Evolutionary conservation across 1,139 yeast genomes (phyloP), one percentile per base, ranked within the genome.

Genomic region (Saccharomyces hybrid): DNA sequence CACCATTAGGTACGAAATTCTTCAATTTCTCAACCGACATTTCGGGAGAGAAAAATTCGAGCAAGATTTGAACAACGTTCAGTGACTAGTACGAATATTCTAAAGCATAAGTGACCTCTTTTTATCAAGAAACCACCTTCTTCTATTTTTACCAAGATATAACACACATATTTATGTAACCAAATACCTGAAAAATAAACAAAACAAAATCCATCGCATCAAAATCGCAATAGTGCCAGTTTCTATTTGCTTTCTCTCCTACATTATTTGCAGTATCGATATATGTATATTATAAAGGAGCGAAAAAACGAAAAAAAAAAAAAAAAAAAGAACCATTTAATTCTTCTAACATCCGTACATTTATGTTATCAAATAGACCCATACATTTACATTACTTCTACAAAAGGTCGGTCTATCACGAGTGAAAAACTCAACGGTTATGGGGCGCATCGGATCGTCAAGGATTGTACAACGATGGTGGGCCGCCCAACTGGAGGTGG

Each of bases 1-100:
- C 70, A 9, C 68, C 70, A n/a, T 55, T 65, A 28, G 60, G 61
- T 9, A 62, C 57, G 47, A 60, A 61, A 50, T 67, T 58, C 48
- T 67, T 67, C 56, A 65, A 60, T 50, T 67, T 67, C 48, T 52
- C 63, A 11, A 59, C 57, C 47, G 65, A 57, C 16, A 34, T 55
- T 16, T 44, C 58, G 19, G 57, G 52, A 16, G 59, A 57, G 32
- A 52, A 54, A 32, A 55, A 47, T 47, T 32, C 38, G 14, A 32
- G 38, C 14, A 32, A 32, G 14, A 32, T 32, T 32, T 32, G 38
- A 32, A 32, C 38, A 13, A 32, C 2, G n/a, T 32, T 32, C 14
- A 32, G n/a, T 32, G 2, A 32, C 1, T 0, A 32, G 38, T 32
- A 32, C 14, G 4, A 32, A 32, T 32, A 32, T 32, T 32, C 38